Evolutionary conservation across 805 yeast species (phyloP).

Genomic region (Kluyveromyces aestuarii): DNA sequence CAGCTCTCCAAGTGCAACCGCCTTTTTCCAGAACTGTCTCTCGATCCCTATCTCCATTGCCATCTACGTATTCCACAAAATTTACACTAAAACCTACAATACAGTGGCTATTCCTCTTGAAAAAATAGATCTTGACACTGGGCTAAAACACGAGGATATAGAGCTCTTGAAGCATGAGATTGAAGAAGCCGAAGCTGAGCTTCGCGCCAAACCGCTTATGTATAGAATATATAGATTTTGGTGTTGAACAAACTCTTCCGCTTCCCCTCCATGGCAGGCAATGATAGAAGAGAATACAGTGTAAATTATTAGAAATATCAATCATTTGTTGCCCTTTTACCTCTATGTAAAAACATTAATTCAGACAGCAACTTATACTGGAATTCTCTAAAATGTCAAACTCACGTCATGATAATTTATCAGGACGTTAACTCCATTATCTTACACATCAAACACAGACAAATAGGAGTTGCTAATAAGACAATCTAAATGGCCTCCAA

Average conservation of each 20-base stretch:
- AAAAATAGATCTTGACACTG: conserved; percentile 53
- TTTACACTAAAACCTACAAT: conserved; percentile 35
- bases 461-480: too few species aligned
- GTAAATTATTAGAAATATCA: too few species aligned
- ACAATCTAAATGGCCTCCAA: too few species aligned
- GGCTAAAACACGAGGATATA: conserved; percentile 47
- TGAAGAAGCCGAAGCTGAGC: conserved; percentile 23
- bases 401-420: too few species aligned
- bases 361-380: too few species aligned
- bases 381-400: too few species aligned
- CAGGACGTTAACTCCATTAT: too few species aligned
- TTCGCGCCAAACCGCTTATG: conserved; percentile 25
- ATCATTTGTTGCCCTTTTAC: too few species aligned
- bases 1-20: conserved; percentile 39
- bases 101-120: conserved; percentile 33
- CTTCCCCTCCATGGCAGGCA: too few species aligned
- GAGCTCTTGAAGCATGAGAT: conserved; percentile 38
- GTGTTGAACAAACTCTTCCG: conserved; percentile 17
- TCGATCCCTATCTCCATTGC: conserved; percentile 55
- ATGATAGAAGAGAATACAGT: too few species aligned
- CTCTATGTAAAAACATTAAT: too few species aligned
- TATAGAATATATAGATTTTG: conserved; percentile 28
- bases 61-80: conserved; percentile 48
- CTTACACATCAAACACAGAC: too few species aligned
- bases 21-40: conserved; percentile 58